Base-by-base conservation (phyloP, 192 early-diverging fungal species). In the Dispira simplex region DNA sequence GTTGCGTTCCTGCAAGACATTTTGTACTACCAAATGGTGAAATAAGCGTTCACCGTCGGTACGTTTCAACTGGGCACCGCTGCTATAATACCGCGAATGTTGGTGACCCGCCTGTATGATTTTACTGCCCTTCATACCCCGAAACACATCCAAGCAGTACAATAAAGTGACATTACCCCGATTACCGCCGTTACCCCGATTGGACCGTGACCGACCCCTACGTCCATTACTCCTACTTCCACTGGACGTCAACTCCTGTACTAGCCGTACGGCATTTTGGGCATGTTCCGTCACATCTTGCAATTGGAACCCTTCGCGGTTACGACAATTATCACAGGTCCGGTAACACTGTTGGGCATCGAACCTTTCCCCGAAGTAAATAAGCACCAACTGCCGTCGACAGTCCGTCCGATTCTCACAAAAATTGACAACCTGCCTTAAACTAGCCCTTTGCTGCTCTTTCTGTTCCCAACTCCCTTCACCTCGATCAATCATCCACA, bases 311-410 rank as follows among this genome's bases (percentile, higher is more conserved):
- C 62, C 51, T 20, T 56, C 55, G 1, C 70, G 51, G 1, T 46
- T 43, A 27, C 74, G 65, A 70, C 95, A 98, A 73, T 93, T 94
- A 69, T 98, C 95, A 65, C 95, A 98, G 0, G 87, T 89, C 44
- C 79, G 72, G 56, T 78, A 63, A 73, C 95, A 98, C 10, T 72
- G 51, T 0, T 51, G n/a, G 0, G 65, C 53, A 45, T 87, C 77
- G 69, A 93, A 92, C 2, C 63, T 69, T 71, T 98, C 93, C 14
- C 88, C 90, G 83, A 98, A 98, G 69, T 98, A 95, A 55, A 75
- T 78, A 62, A 97, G 73, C 12, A 97, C 86, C 62, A 88, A 84
- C 64, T 88, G 75, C n/a, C 94, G 76, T 26, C 95, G 83, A 67
- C 95, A 98, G 57, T 93, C 90, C 5, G 81, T 71, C 28, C 75